Evolutionary conservation across 805 yeast species (phyloP), one percentile per base, ranked within the genome.

Genomic region (Sungouiella thailandica): DNA sequence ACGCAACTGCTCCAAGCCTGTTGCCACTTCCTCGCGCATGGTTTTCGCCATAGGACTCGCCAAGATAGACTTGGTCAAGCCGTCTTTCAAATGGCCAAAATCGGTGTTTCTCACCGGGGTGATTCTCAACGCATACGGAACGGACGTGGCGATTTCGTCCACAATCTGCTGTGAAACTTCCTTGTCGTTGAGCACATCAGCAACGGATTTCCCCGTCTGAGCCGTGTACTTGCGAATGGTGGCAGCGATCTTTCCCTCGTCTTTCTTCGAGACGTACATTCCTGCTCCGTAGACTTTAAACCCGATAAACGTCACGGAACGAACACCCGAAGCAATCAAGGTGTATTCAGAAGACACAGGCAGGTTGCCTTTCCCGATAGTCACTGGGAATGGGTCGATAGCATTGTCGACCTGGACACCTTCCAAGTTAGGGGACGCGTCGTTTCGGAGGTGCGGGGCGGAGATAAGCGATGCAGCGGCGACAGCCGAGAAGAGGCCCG

Each of bases 41-140:
- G 60, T 56, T 44, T 78, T 78, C 33, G 81, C 74, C 39, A 70
- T 61, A 2, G 82, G 78, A 50, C 76, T 77, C 23, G 86, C 82
- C 55, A 80, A 66, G 29, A 86, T 74, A 13, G 95, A 78, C 54
- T 89, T 81, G 31, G 87, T 74, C 40, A 93, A 74, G 0, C 97
- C 97, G 53, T 93, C 97, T 44, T 83, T 75, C 50, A 90, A 60
- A 54, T 93, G 97, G 42, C 78, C 78, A 59, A 83, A 88, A 59
- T 90, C 97, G 1, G 97, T 90, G 56, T 84, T 87, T 53, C 96
- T 75, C 12, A 82, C 78, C 0, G 98, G 97, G 8, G 83, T 79
- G 38, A 90, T 80, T 42, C 95, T 69, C 17, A 88, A 80, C 28
- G 79, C 65, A 46, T 87, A 71, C 37, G 78, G 72, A 23, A 82